These are phyloP conservation scores for Plasmodium chabaudi DNA, from an alignment of 169 alveolate genomes.

Conservation along the genomic window DNA sequence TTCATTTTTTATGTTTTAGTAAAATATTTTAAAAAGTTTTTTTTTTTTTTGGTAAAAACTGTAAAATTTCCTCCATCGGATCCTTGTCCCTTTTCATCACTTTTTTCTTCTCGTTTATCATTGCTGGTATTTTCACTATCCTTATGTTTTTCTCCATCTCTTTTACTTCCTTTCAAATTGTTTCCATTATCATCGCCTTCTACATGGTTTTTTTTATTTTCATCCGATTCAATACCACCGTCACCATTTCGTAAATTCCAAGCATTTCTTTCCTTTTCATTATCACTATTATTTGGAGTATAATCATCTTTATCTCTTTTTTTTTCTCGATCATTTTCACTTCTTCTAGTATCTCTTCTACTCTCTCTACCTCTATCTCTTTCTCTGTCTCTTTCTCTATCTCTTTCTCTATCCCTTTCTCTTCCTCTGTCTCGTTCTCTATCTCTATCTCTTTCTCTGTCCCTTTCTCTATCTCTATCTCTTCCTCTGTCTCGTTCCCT, in stretches of 20 bases:
- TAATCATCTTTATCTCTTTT: conserved; percentile 45
- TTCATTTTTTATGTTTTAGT: conserved; percentile 17
- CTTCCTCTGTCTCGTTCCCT: conserved; percentile 11
- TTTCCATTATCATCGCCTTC: conserved; percentile 9
- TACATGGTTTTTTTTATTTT: conserved; percentile 1
- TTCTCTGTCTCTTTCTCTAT: conserved; percentile 12
- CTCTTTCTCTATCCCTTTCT: conserved; percentile 54
- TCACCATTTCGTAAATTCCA: conserved; percentile 29
- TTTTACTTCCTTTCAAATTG: not conserved
- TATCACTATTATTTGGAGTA: conserved; percentile 22
- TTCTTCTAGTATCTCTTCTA: conserved; percentile 19
- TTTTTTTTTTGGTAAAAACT: conserved; percentile 59
- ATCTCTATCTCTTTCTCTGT: conserved; percentile 76
- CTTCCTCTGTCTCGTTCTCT: conserved; percentile 76
- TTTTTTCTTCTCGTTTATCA: conserved; percentile 29
- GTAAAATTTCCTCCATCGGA: conserved; percentile 74
- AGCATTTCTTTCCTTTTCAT: conserved; percentile 8
- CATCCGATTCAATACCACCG: conserved; percentile 11
- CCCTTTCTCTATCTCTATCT: conserved; percentile 44
- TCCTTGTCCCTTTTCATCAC: conserved; percentile 20
- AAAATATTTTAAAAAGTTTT: conserved; percentile 37
- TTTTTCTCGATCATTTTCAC: conserved; percentile 42
- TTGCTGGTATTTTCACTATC: conserved; percentile 41
- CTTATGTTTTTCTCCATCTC: conserved; percentile 10
- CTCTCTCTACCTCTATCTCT: conserved; percentile 34